Base-by-base conservation (phyloP, 2,329 filamentous ascomycete genomes). In the Massarina eburnea region DNA sequence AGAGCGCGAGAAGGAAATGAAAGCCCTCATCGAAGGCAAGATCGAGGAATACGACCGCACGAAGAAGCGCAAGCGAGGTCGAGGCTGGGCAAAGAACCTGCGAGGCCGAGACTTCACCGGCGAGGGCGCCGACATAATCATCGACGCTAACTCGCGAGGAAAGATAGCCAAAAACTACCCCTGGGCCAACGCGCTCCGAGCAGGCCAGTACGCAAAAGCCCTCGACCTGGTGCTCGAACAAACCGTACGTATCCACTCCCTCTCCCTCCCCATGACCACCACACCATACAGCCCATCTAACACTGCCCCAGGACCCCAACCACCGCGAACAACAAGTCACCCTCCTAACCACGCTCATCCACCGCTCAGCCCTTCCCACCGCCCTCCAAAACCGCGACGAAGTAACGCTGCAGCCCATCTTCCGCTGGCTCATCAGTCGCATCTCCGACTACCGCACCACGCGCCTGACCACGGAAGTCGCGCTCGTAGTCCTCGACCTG, bases 41-140 rank as follows among this genome's bases (percentile, higher is more conserved):
- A 81, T 95, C 45, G 89, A 89, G 43, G 80, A 86, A 43, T 87
- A 90, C 64, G 91, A 95, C 64, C 81, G 81, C 35, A 80, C 82
- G 63, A 83, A 86, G 63, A 88, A 89, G 74, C 72, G 77, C 51
- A 78, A 80, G 61, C 75, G 78, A 38, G 75, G 80, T 3, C 75
- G 80, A 34, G 80, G 83, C 10, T 79, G 80, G 72, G 82, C 86
- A 49, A 83, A 81, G 61, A 79, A 79, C 29, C 70, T 83, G 17
- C 76, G 84, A 47, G 86, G 85, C 15, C 84, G 91, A 49, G 89
- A 96, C 62, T 86, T 91, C 62, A 80, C 87, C 17, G 91, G 89
- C 54, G 89, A 95, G 68, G 87, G 85, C 35, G 88, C 86, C 19
- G 91, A 96, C 64, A 91, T 96, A 43, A 82, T 96, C 58, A 91